Evolutionary conservation across 768 basidiomycete genomes (phyloP).

Genomic region (Trametes maxima): DNA sequence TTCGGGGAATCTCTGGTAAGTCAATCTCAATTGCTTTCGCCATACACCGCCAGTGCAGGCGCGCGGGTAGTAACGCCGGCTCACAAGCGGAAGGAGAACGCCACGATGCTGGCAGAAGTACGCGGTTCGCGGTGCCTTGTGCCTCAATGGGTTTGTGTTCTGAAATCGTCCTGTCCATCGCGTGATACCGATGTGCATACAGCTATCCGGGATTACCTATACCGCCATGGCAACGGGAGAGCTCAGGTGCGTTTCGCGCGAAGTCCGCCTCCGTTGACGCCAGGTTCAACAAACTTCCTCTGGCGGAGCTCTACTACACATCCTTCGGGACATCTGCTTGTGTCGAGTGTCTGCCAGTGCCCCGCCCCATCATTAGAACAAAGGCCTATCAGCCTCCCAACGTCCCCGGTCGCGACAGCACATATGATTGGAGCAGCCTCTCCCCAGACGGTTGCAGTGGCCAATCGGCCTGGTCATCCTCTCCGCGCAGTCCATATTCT

Average conservation of each 20-base stretch:
- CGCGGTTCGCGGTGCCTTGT: constrained; percentile 9
- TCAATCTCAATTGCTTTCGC: neutral
- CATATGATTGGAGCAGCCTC: neutral
- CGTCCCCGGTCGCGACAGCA: neutral
- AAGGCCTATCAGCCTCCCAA: constrained; percentile 1
- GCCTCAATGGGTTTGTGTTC: neutral
- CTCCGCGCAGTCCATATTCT: neutral
- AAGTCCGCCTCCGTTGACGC: neutral
- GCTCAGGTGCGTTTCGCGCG: neutral
- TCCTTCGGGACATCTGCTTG: constrained; percentile 3
- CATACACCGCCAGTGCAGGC: neutral
- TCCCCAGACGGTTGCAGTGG: neutral
- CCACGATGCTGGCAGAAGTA: neutral
- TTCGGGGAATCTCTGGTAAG: constrained; percentile 9
- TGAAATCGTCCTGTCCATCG: neutral
- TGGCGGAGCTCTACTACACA: neutral
- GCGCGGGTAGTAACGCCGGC: neutral
- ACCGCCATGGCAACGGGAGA: constrained; percentile 10
- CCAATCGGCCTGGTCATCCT: neutral
- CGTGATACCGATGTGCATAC: neutral
- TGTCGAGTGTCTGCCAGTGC: neutral
- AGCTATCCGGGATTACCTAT: neutral
- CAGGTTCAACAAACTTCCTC: neutral
- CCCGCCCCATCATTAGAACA: neutral
- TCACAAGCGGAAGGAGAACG: neutral